A percentile compares a stretch with the other conserved stretches of the same genome.
Evolutionary conservation across 441 rosid species (phyloP).

Genomic region (Jatropha multifida): DNA sequence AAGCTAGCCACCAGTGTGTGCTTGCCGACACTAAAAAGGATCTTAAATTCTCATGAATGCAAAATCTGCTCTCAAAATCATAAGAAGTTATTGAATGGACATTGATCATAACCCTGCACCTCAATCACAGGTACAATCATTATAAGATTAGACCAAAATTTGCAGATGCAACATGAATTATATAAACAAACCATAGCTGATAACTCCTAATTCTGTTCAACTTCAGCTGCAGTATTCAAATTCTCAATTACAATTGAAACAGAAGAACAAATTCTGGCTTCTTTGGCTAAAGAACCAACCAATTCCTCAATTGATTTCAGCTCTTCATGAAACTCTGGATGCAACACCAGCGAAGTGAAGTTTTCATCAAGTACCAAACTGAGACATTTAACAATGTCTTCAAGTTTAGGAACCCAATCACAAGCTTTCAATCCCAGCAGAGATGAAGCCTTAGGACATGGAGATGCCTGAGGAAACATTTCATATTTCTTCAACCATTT

Average conservation of each 20-base stretch:
- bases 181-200: not conserved
- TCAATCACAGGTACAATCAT: not conserved
- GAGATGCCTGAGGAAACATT: slow-evolving; percentile 72
- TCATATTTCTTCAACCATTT: slow-evolving; percentile 88
- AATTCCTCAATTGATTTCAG: slow-evolving; percentile 45
- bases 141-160: not conserved
- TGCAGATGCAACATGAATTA: not conserved
- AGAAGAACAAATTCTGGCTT: slow-evolving; percentile 53
- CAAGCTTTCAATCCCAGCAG: slow-evolving; percentile 56
- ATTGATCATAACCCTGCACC: not conserved
- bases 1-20: not conserved
- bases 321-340: slow-evolving; percentile 70
- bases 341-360: slow-evolving; percentile 64
- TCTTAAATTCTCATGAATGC: not conserved
- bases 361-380: slow-evolving; percentile 69
- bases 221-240: slow-evolving; percentile 44
- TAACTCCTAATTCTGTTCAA: slow-evolving; percentile 31
- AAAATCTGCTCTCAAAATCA: not conserved
- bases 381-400: slow-evolving; percentile 56
- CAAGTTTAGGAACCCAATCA: slow-evolving; percentile 76
- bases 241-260: slow-evolving; percentile 44
- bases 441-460: slow-evolving; percentile 64
- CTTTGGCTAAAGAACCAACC: slow-evolving; percentile 56
- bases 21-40: not conserved
- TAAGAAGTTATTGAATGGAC: not conserved